A percentile compares a stretch with the other conserved stretches of the same genome.
These are phyloP conservation scores for Ophiostoma piceae DNA, from an alignment of 2,329 filamentous ascomycete species.

Conservation along the genomic window DNA sequence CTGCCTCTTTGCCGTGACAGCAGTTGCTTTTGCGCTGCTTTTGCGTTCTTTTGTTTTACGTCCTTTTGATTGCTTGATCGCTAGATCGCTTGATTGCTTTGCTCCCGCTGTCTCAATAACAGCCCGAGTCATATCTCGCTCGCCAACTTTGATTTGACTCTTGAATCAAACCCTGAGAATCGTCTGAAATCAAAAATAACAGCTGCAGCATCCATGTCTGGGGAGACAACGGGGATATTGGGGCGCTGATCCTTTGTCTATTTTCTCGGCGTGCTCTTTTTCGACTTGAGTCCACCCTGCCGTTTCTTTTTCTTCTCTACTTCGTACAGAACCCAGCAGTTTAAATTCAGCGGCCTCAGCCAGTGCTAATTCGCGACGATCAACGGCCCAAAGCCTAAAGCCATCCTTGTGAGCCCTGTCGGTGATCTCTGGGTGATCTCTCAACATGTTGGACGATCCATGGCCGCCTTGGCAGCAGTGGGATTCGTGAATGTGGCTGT, in stretches of 20 bases:
- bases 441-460: not conserved
- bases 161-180: not conserved
- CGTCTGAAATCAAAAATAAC: not conserved
- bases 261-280: not conserved
- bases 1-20: not conserved
- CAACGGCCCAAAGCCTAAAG: not conserved
- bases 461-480: constrained; percentile 4
- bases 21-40: not conserved
- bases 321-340: not conserved
- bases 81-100: not conserved
- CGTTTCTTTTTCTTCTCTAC: not conserved
- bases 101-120: not conserved
- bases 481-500: not conserved
- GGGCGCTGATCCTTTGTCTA: not conserved
- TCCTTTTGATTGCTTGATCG: too few species aligned
- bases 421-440: not conserved
- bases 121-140: not conserved
- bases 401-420: not conserved
- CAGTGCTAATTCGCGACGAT: not conserved
- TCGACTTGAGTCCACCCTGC: not conserved
- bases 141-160: not conserved
- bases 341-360: not conserved
- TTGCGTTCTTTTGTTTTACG: not conserved
- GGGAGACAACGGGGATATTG: not conserved
- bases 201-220: not conserved